phyloP scores from a whole-genome alignment of 1,139 yeast genomes.

The Yamadazyma diospyri region DNA sequence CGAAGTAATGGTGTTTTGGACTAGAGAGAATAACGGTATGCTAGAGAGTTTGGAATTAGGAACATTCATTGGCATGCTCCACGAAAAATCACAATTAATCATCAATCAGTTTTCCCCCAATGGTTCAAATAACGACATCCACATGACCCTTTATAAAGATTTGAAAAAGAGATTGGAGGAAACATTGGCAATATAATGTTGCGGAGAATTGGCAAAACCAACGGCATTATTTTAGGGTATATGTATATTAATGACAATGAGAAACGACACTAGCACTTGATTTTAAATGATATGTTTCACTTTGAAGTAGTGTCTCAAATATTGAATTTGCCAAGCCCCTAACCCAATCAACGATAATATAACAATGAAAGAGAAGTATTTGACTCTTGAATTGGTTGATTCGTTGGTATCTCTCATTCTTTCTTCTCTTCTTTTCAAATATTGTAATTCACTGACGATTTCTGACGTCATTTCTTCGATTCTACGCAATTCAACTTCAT shows the following conservation, averaged over 20 bases:
- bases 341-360: slow-evolving; percentile 67
- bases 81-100: no score
- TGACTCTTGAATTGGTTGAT: slow-evolving; percentile 83
- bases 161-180: no score
- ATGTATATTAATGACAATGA: no score
- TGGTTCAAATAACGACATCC: no score
- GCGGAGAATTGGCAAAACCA: no score
- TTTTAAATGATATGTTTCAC: slow-evolving; percentile 86
- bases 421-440: slow-evolving; percentile 83
- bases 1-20: slow-evolving; percentile 1
- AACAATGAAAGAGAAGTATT: slow-evolving; percentile 73
- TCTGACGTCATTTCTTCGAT: slow-evolving; percentile 82
- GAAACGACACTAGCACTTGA: no score
- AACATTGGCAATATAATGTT: no score
- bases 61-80: no score
- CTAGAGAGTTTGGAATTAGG: no score
- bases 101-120: no score
- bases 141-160: no score
- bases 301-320: slow-evolving; percentile 89
- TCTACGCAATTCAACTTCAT: slow-evolving; percentile 83
- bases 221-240: no score
- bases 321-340: slow-evolving; percentile 89
- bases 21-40: not conserved
- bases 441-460: slow-evolving; percentile 71
- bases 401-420: slow-evolving; percentile 95